A percentile compares a stretch with the other conserved stretches of the same genome.
Evolutionary conservation across 306 rosid species (phyloP).

Genomic region (Prunus mira): DNA sequence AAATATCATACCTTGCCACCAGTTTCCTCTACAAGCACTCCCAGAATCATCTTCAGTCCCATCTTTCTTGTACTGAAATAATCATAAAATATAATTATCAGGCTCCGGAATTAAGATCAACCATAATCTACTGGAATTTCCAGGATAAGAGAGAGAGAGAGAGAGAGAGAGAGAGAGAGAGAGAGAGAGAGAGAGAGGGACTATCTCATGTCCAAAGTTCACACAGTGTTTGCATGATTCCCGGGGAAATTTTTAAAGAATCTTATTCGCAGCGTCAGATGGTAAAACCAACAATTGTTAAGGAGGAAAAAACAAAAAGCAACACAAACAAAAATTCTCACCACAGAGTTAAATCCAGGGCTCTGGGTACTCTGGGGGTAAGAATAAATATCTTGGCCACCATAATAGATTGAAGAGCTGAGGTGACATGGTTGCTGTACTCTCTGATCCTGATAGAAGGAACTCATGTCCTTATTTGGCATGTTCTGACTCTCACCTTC

Average conservation of each 20-base stretch:
- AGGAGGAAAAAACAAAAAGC: neutral
- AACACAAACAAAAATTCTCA: slow-evolving; percentile 20
- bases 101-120: neutral
- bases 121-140: neutral
- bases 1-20: slow-evolving; percentile 5
- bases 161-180: too few species aligned
- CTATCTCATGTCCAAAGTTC: too few species aligned
- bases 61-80: neutral
- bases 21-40: slow-evolving; percentile 5
- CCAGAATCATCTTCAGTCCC: slow-evolving; percentile 7
- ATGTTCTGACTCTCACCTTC: slow-evolving; percentile 41
- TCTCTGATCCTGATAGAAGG: slow-evolving; percentile 65
- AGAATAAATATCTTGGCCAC: slow-evolving; percentile 78
- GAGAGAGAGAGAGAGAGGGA: too few species aligned
- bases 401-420: slow-evolving; percentile 89
- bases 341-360: slow-evolving; percentile 39
- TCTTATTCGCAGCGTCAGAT: too few species aligned
- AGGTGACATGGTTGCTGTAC: slow-evolving; percentile 83
- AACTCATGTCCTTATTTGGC: slow-evolving; percentile 41
- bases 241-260: too few species aligned
- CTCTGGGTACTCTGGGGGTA: slow-evolving; percentile 46
- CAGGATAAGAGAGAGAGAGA: too few species aligned
- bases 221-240: too few species aligned
- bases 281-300: neutral
- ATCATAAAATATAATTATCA: neutral